Conservation (phyloP, 768 basidiomycete species). For the Pleurotus platypus region DNA sequence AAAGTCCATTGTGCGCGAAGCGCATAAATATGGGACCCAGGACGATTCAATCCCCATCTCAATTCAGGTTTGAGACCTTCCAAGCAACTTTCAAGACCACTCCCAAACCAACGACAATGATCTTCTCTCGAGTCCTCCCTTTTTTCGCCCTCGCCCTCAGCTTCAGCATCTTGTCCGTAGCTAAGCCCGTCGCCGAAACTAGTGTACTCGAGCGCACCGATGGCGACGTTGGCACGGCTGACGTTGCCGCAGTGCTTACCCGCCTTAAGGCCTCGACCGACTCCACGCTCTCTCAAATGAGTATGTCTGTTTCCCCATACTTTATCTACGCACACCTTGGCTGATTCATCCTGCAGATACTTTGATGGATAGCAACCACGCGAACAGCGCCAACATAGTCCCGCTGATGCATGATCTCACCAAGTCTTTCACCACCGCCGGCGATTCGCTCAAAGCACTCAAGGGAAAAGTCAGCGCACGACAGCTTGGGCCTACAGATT, state of each 20-base stretch:
- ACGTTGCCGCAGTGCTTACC: slow-evolving; percentile 16
- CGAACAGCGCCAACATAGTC: slow-evolving; percentile 16
- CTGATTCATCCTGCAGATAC: slow-evolving; percentile 4
- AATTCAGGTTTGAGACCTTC: too few species aligned
- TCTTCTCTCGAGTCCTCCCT: slow-evolving; percentile 1
- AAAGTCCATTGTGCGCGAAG: too few species aligned
- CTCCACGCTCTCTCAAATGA: slow-evolving; percentile 18
- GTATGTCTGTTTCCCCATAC: slow-evolving; percentile 4
- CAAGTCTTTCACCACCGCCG: slow-evolving; percentile 17
- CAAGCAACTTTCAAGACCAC: too few species aligned
- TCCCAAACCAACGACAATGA: not conserved
- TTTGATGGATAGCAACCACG: slow-evolving; percentile 12
- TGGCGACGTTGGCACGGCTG: slow-evolving; percentile 14
- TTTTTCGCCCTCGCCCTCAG: slow-evolving; percentile 8
- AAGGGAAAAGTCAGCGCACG: not conserved
- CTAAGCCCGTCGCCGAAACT: slow-evolving; percentile 4
- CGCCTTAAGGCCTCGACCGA: slow-evolving; percentile 16
- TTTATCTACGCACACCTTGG: not conserved
- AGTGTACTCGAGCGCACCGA: slow-evolving; percentile 11
- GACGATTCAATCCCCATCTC: too few species aligned
- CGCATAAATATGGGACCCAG: too few species aligned
- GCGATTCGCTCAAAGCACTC: slow-evolving; percentile 16
- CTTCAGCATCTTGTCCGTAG: slow-evolving; percentile 12
- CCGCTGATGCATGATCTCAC: slow-evolving; percentile 20
- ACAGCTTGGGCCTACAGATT: slow-evolving; percentile 20